A percentile compares a stretch with the other conserved stretches of the same genome.
These are phyloP conservation scores for Niebla homalea DNA, from an alignment of 495 filamentous ascomycete species.

Conservation along the genomic window DNA sequence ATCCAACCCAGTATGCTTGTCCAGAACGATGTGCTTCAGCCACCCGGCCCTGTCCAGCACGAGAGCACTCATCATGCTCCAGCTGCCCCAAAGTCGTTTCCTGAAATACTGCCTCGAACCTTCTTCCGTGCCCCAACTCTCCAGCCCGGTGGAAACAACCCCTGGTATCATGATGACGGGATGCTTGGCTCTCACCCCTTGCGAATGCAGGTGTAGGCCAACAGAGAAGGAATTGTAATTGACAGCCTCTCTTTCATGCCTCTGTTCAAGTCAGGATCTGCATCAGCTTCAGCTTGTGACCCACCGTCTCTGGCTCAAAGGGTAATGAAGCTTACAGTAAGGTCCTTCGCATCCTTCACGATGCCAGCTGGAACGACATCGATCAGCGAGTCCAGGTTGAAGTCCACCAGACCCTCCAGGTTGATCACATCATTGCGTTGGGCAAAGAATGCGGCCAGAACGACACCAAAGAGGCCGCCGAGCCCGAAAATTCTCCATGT, in stretches of 20 bases:
- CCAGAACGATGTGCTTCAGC: slow-evolving; percentile 95
- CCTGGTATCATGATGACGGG: slow-evolving; percentile 95
- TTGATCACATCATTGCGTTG: slow-evolving; percentile 73
- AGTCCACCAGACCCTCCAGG: slow-evolving; percentile 61
- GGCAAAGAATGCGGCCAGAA: slow-evolving; percentile 73
- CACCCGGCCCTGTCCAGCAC: slow-evolving; percentile 85
- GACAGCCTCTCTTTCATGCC: slow-evolving; percentile 74
- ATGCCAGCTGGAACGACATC: slow-evolving; percentile 76
- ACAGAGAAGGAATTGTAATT: slow-evolving; percentile 89
- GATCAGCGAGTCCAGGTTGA: slow-evolving; percentile 71
- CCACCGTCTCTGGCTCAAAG: background rate
- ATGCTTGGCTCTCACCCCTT: slow-evolving; percentile 71
- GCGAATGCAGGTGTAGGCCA: slow-evolving; percentile 65
- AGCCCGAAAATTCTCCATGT: slow-evolving; percentile 69
- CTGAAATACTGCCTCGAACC: slow-evolving; percentile 79
- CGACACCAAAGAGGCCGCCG: slow-evolving; percentile 71
- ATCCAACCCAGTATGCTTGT: slow-evolving; percentile 81
- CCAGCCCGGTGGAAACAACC: slow-evolving; percentile 91
- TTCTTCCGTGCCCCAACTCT: slow-evolving; percentile 86
- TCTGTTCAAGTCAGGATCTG: slow-evolving; percentile 31
- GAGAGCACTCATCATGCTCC: slow-evolving; percentile 94
- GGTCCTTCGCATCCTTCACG: slow-evolving; percentile 63
- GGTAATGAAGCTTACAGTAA: slow-evolving; percentile 30
- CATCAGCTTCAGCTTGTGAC: slow-evolving; percentile 15
- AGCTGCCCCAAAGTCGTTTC: slow-evolving; percentile 88